phyloP scores from a whole-genome alignment of 306 rosid species.

The Trifolium repens region DNA sequence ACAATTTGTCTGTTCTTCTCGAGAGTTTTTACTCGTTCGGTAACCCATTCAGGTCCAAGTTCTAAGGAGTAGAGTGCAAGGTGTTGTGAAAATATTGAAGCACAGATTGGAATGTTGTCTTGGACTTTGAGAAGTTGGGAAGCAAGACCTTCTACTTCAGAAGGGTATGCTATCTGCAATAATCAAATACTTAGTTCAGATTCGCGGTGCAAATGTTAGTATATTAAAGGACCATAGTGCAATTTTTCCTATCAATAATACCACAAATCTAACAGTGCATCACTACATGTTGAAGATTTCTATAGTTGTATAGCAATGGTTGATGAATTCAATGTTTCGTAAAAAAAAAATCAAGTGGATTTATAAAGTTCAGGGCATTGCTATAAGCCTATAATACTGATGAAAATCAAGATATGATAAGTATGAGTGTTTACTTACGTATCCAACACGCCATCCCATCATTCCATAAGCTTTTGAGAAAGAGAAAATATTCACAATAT shows the following conservation, averaged over 20 bases:
- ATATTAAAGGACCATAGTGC: neutral
- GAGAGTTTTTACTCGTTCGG: constrained; percentile 65
- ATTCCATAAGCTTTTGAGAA: constrained; percentile 97
- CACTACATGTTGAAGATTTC: neutral
- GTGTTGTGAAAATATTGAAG: constrained; percentile 82
- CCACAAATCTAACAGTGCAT: neutral
- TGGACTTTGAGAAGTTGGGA: constrained; percentile 92
- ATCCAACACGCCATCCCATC: constrained; percentile 99
- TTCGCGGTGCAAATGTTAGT: neutral
- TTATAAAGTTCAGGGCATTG: neutral
- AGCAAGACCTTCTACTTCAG: constrained; percentile 75
- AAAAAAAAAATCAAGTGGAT: constrained; percentile 14
- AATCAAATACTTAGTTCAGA: constrained; percentile 11
- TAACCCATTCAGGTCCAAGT: constrained; percentile 83
- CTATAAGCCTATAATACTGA: neutral
- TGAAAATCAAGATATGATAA: neutral
- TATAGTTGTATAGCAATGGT: constrained; percentile 16
- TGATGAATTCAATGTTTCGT: constrained; percentile 10
- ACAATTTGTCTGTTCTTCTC: constrained; percentile 69
- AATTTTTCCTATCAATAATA: neutral
- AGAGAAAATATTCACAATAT: constrained; percentile 84
- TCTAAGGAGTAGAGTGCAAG: constrained; percentile 86
- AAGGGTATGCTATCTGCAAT: constrained; percentile 92
- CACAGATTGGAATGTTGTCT: constrained; percentile 99
- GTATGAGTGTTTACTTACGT: constrained; percentile 57